A percentile compares a stretch with the other conserved stretches of the same genome.
phyloP scores from a whole-genome alignment of 2,329 filamentous ascomycete species.

The Venturia pyrina region DNA sequence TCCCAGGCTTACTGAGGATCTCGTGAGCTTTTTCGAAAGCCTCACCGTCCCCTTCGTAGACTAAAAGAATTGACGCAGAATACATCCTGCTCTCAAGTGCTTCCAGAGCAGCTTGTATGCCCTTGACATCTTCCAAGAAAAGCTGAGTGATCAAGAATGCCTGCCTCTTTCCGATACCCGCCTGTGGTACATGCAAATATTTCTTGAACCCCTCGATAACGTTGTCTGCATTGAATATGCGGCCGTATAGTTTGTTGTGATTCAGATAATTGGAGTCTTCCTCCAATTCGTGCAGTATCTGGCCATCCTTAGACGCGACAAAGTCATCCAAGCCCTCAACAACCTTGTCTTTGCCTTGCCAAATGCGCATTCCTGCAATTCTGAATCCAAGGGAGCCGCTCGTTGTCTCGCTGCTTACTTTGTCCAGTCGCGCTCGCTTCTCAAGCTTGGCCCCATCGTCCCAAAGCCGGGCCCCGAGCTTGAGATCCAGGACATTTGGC shows the following conservation, averaged over 20 bases:
- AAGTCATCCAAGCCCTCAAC: slow-evolving; percentile 12
- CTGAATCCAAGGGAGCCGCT: slow-evolving; percentile 51
- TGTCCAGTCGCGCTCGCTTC: slow-evolving; percentile 50
- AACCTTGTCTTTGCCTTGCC: slow-evolving; percentile 24
- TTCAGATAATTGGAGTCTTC: slow-evolving; percentile 44
- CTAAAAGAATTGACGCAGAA: slow-evolving; percentile 52
- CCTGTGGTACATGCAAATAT: slow-evolving; percentile 39
- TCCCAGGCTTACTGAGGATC: slow-evolving; percentile 34
- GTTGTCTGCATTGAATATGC: slow-evolving; percentile 45
- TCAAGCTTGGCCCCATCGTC: slow-evolving; percentile 55
- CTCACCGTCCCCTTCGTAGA: slow-evolving; percentile 54
- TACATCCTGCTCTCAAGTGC: slow-evolving; percentile 59
- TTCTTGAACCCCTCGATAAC: slow-evolving; percentile 48
- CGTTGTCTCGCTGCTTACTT: slow-evolving; percentile 49
- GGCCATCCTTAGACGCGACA: slow-evolving; percentile 22
- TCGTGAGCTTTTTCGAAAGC: slow-evolving; percentile 34
- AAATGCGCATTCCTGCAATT: slow-evolving; percentile 56
- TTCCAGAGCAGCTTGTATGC: slow-evolving; percentile 48
- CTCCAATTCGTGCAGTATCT: slow-evolving; percentile 22
- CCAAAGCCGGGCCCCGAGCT: slow-evolving; percentile 80
- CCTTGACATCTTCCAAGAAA: slow-evolving; percentile 38
- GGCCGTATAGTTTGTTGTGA: slow-evolving; percentile 58
- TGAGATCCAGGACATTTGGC: slow-evolving; percentile 88
- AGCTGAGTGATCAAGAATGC: slow-evolving; percentile 38
- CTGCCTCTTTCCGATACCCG: slow-evolving; percentile 29